These are phyloP conservation scores for Liquidambar formosana DNA, from an alignment of 164 flowering plant genomes.

Conservation along the genomic window DNA sequence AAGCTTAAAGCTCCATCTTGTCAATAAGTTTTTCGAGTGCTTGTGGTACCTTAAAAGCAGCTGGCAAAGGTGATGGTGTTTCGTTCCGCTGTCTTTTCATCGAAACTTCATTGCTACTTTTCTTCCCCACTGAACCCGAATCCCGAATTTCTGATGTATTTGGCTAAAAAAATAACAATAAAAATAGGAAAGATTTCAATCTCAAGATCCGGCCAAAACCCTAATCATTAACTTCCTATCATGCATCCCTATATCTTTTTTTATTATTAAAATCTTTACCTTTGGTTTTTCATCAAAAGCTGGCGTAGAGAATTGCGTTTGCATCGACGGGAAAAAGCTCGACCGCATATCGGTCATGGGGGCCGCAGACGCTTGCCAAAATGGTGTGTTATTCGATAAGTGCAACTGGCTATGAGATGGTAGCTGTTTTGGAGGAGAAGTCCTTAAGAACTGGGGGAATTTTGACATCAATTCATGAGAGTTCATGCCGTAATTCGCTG, in stretches of 20 bases:
- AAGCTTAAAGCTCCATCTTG: conserved; percentile 8
- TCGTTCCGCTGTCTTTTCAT: conserved; percentile 70
- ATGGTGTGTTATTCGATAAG: conserved; percentile 68
- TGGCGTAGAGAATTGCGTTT: conserved; percentile 23
- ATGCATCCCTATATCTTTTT: not conserved
- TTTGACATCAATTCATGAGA: conserved; percentile 33
- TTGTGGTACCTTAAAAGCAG: conserved; percentile 77
- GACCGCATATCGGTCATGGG: conserved; percentile 21
- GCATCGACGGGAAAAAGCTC: conserved; percentile 29
- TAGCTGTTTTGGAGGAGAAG: conserved; percentile 48
- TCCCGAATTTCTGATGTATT: conserved; percentile 45
- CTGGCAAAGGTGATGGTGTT: conserved; percentile 67
- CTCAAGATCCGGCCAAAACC: conserved; percentile 5
- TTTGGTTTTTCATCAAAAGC: conserved; percentile 41
- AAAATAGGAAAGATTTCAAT: not conserved
- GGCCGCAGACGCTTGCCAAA: conserved; percentile 63
- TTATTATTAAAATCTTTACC: conserved; percentile 25
- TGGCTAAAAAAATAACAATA: conserved; percentile 23
- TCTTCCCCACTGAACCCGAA: conserved; percentile 40
- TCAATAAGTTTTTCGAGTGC: conserved; percentile 1
- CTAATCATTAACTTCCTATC: conserved; percentile 4
- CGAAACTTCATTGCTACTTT: conserved; percentile 45
- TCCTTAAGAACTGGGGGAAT: conserved; percentile 52
- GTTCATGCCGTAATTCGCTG: conserved; percentile 28
- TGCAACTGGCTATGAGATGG: conserved; percentile 46